phyloP scores from a whole-genome alignment of 352 stramenopile genomes.

The Globisporangium emineosum region DNA sequence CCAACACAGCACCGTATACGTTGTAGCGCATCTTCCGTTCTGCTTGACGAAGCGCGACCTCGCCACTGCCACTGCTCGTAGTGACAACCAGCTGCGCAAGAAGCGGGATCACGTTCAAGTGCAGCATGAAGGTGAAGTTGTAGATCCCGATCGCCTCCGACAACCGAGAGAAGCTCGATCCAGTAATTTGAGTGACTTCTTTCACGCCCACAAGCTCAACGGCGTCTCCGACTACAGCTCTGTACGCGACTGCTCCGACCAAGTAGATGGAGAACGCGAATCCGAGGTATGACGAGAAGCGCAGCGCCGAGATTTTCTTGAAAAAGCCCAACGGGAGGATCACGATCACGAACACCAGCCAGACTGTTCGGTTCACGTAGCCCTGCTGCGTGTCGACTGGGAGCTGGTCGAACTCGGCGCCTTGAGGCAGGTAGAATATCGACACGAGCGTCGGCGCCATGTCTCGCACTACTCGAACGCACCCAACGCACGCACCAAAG shows the following conservation, averaged over 20 bases:
- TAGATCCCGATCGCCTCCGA: constrained; percentile 73
- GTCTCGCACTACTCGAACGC: constrained; percentile 65
- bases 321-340: constrained; percentile 64
- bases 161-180: constrained; percentile 36
- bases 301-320: constrained; percentile 69
- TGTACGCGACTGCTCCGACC: constrained; percentile 57
- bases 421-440: constrained; percentile 27
- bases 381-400: constrained; percentile 30
- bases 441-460: constrained; percentile 62
- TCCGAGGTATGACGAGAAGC: constrained; percentile 73
- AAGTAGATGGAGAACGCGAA: constrained; percentile 72
- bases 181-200: not conserved
- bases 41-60: constrained; percentile 20
- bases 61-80: constrained; percentile 9
- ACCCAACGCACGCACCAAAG: constrained; percentile 75
- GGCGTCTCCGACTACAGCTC: constrained; percentile 25
- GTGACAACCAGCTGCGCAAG: constrained; percentile 49
- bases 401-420: constrained; percentile 21
- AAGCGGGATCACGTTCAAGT: constrained; percentile 76
- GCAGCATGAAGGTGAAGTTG: constrained; percentile 85
- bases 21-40: constrained; percentile 41
- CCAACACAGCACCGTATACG: constrained; percentile 38
- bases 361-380: constrained; percentile 39
- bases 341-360: constrained; percentile 56
- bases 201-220: not conserved